Percentiles rank a stretch among this genome's conserved stretches.
Conservation (phyloP, 1,139 yeast genomes). For the Hanseniaspora uvarum region DNA sequence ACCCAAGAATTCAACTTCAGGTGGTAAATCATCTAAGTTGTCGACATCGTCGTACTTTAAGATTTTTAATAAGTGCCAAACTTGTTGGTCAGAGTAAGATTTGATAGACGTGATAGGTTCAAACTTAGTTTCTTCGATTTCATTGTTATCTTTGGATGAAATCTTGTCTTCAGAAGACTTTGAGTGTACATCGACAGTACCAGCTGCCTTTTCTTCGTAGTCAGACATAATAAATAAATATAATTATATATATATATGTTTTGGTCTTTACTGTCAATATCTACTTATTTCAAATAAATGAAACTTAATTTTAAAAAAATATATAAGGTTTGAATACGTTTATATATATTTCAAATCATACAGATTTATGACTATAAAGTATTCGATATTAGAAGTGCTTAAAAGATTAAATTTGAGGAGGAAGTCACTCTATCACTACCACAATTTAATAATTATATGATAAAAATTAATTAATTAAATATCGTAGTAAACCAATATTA, state of each 20-base stretch:
- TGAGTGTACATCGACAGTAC: slow-evolving; percentile 6
- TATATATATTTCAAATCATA: neutral
- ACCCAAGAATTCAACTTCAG: slow-evolving; percentile 33
- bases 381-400: too few species aligned
- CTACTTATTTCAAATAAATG: too few species aligned
- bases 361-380: too few species aligned
- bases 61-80: slow-evolving; percentile 13
- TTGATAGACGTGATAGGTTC: slow-evolving; percentile 16
- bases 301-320: too few species aligned
- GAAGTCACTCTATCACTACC: too few species aligned
- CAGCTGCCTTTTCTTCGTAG: slow-evolving; percentile 16
- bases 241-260: neutral
- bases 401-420: too few species aligned
- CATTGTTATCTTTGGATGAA: slow-evolving; percentile 1
- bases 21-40: slow-evolving; percentile 20
- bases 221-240: slow-evolving; percentile 7
- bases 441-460: too few species aligned
- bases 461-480: too few species aligned
- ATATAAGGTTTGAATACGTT: neutral
- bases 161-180: slow-evolving; percentile 11
- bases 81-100: slow-evolving; percentile 16
- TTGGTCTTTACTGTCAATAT: too few species aligned
- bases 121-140: neutral
- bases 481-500: too few species aligned
- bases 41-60: slow-evolving; percentile 25